Percentiles rank a stretch among this genome's conserved stretches.
Evolutionary conservation across 2,329 filamentous ascomycete genomes (phyloP).

Genomic region (Paecilomyces dactylethromorphus): DNA sequence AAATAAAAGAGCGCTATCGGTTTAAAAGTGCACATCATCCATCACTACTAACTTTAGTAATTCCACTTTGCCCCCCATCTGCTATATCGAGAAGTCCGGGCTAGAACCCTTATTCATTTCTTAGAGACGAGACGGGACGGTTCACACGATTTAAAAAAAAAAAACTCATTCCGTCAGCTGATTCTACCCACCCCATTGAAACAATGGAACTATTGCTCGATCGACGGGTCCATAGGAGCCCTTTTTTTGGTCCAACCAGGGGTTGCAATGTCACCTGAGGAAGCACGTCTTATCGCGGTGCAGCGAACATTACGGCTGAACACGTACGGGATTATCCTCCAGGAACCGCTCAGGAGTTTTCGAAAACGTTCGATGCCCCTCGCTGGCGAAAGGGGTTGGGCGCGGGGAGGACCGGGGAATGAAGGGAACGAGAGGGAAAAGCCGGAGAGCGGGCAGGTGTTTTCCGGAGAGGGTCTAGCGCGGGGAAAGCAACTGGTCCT

Average conservation of each 20-base stretch:
- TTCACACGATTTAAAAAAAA: not conserved
- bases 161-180: not conserved
- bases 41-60: not conserved
- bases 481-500: slow-evolving; percentile 8
- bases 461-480: slow-evolving; percentile 10
- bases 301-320: not conserved
- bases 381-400: not conserved
- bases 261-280: not conserved
- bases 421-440: slow-evolving; percentile 12
- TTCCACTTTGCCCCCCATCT: not conserved
- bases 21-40: not conserved
- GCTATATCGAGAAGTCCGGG: not conserved
- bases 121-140: not conserved
- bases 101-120: not conserved
- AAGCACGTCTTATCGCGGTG: not conserved
- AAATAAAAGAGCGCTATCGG: not conserved
- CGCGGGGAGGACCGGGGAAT: slow-evolving; percentile 16
- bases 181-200: not conserved
- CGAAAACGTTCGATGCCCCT: not conserved
- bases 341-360: not conserved
- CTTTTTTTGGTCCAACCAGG: not conserved
- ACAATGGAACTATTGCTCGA: not conserved
- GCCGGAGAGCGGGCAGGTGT: slow-evolving; percentile 7
- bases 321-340: not conserved
- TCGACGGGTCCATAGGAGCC: not conserved